These are phyloP conservation scores for Lactifluus rugatus DNA, from an alignment of 768 basidiomycete genomes.

Conservation along the genomic window DNA sequence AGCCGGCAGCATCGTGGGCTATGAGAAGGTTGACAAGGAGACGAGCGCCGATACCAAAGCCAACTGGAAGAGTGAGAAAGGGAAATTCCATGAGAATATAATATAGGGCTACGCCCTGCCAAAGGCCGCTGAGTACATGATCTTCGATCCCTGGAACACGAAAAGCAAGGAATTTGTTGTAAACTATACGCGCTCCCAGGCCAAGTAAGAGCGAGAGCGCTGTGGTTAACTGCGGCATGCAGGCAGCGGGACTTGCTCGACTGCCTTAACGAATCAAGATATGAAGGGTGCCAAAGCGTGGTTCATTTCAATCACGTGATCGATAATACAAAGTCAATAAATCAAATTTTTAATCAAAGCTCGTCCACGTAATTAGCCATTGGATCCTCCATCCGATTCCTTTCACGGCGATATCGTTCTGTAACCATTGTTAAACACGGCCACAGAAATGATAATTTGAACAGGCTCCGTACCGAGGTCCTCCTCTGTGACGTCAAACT, in stretches of 20 bases:
- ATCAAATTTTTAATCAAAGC: conserved; percentile 24
- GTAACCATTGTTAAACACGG: conserved; percentile 21
- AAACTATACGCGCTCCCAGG: conserved; percentile 59
- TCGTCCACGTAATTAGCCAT: conserved; percentile 86
- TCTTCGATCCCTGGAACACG: conserved; percentile 40
- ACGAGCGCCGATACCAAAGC: conserved; percentile 47
- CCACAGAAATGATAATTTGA: not conserved
- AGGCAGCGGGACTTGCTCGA: not conserved
- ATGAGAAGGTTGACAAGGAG: conserved; percentile 54
- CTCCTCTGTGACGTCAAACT: conserved; percentile 84
- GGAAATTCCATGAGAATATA: conserved; percentile 49
- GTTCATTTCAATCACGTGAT: conserved; percentile 18
- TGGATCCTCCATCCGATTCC: conserved; percentile 71
- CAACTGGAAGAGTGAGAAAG: conserved; percentile 45
- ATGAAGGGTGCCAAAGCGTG: not conserved
- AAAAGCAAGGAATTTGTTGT: conserved; percentile 47
- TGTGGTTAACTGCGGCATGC: conserved; percentile 38
- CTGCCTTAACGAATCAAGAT: too few relatives aligned
- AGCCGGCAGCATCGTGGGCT: conserved; percentile 43
- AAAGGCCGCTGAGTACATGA: conserved; percentile 56
- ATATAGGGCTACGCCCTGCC: conserved; percentile 69
- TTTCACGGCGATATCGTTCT: conserved; percentile 88
- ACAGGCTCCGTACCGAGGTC: conserved; percentile 51
- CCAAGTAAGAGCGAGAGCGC: conserved; percentile 65
- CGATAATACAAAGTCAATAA: not conserved